Evolutionary conservation across 345 rosid genomes (phyloP), one percentile per base, ranked within the genome.

Genomic region (Cardamine resedifolia): DNA sequence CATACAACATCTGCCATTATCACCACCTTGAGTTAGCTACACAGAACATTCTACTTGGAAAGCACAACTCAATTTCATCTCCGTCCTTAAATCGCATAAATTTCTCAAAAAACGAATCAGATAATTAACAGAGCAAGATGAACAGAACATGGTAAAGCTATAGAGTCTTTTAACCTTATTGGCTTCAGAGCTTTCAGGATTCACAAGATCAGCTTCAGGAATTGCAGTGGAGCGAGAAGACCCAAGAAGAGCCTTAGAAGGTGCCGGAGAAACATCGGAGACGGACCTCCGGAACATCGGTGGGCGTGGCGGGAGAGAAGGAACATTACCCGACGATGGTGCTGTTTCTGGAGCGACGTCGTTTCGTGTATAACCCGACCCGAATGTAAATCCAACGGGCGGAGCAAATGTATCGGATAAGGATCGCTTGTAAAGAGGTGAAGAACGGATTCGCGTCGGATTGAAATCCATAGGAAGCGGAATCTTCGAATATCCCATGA

Each of bases 241-340:
- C 34, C 66, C 66, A 10, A 9, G 44, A 33, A 47, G 58, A 70
- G 76, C 1, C 10, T 57, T 70, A 0, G 53, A 63, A 7, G 80
- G 68, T 6, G 76, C 55, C 34, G 72, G 76, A 2, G 72, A 55
- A 2, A 77, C 21, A 71, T 77, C 80, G 48, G 80, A 77, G 20
- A 77, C 76, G 3, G 76, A 77, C 53, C 80, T 77, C 45, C 64
- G 56, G 27, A 64, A 77, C 2, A 70, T 5, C 36, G 76, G 80
- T 4, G 80, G 80, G 4, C 80, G 80, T 7, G 80, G 80, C 36
- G 80, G 80, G 1, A 71, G 80, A 48, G 72, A 58, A 41, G 72
- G 45, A 10, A 27, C 50, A 18, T 48, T 56, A 70, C 79, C 55
- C 14, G 71, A 76, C 1, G 67, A 33, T 23, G 71, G 66, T 28